Percentiles rank a stretch among this genome's conserved stretches.
These are phyloP conservation scores for Tylopilus felleus DNA, from an alignment of 768 basidiomycete species.

Conservation along the genomic window DNA sequence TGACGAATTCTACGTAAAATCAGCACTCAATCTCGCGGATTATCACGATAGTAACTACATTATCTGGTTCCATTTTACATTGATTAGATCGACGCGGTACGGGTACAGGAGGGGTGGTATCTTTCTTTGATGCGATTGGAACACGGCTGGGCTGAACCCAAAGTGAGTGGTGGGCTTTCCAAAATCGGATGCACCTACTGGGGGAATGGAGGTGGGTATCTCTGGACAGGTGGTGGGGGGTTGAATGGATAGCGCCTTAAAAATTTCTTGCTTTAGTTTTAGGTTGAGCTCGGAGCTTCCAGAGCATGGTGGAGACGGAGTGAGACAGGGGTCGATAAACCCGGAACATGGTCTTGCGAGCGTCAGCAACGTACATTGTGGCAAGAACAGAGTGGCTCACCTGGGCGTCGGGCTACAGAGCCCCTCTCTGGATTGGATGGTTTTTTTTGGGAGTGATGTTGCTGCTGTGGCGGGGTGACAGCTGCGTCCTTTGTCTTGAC, in stretches of 20 bases:
- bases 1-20: conserved; percentile 5
- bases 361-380: not conserved
- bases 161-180: not conserved
- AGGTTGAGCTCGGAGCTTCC: not conserved
- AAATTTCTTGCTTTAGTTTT: conserved; percentile 1
- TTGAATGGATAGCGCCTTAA: not conserved
- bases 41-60: conserved; percentile 1
- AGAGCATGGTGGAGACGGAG: not conserved
- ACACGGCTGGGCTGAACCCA: not conserved
- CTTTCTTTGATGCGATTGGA: not conserved
- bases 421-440: not conserved
- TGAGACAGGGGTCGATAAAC: conserved; percentile 1
- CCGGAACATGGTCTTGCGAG: conserved; percentile 3
- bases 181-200: not conserved
- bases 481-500: not conserved
- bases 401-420: not conserved
- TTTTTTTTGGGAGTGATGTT: conserved; percentile 6
- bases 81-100: not conserved
- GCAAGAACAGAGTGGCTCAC: not conserved
- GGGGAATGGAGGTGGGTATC: not conserved
- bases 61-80: not conserved
- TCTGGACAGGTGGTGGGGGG: not conserved
- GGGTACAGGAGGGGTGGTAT: not conserved
- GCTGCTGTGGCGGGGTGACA: not conserved
- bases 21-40: not conserved